These are phyloP conservation scores for Crucihimalaya himalaica DNA, from an alignment of 345 rosid genomes.

Conservation along the genomic window DNA sequence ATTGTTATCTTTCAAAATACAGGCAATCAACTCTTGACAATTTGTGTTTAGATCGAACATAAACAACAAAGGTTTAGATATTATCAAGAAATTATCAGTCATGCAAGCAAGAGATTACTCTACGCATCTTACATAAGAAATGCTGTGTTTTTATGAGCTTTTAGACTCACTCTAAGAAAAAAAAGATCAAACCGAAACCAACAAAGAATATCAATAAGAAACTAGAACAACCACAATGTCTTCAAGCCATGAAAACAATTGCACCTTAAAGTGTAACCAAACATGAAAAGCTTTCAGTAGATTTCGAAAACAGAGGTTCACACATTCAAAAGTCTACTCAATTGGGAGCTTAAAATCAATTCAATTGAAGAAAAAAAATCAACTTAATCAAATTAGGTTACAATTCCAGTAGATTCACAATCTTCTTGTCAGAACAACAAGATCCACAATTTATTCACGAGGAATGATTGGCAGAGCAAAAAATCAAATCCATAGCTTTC, in stretches of 20 bases:
- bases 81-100: background rate
- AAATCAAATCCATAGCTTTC: background rate
- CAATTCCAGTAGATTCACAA: background rate
- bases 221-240: background rate
- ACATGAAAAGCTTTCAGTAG: background rate
- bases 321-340: background rate
- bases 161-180: background rate
- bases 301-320: background rate
- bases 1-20: background rate
- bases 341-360: background rate
- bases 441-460: slow-evolving; percentile 11
- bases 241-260: too few species aligned
- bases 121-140: background rate
- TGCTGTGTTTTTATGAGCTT: background rate
- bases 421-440: background rate
- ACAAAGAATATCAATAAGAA: background rate
- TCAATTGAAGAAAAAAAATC: background rate
- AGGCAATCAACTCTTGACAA: background rate
- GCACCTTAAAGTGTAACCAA: too few species aligned
- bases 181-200: background rate
- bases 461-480: slow-evolving; percentile 1
- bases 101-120: background rate
- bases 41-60: background rate
- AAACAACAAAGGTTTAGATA: background rate
- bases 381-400: background rate